Conservation (phyloP, 179 eudicot genomes). For the Beta macrorhiza region DNA sequence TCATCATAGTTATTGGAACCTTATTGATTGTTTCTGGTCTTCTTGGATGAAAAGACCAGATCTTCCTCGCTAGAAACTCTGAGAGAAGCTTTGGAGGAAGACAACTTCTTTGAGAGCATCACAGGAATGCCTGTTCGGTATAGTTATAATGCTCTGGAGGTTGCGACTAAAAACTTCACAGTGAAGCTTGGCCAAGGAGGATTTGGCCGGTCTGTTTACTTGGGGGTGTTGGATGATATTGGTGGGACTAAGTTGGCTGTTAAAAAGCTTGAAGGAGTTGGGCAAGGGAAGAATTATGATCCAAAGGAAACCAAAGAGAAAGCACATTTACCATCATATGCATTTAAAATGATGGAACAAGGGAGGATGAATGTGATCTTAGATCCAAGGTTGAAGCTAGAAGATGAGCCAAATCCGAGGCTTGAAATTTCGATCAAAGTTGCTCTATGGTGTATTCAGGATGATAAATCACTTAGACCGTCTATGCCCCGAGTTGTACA, state of each 20-base stretch:
- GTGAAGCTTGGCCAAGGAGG: constrained; percentile 19
- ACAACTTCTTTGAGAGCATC: background rate
- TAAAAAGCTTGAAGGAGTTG: constrained; percentile 27
- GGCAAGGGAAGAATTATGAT: constrained; percentile 32
- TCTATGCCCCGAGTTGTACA: constrained; percentile 30
- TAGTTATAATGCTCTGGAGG: constrained; percentile 1
- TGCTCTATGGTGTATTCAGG: constrained; percentile 32
- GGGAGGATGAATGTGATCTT: constrained; percentile 14
- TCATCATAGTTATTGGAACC: constrained; percentile 8
- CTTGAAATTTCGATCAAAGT: constrained; percentile 17
- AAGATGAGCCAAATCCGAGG: constrained; percentile 4
- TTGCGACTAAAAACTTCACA: constrained; percentile 5
- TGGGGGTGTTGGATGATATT: constrained; percentile 5
- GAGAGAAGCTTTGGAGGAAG: constrained; percentile 7
- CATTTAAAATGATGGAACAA: constrained; percentile 33
- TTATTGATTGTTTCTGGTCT: constrained; percentile 4
- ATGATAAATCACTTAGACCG: constrained; percentile 24
- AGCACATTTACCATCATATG: constrained; percentile 26
- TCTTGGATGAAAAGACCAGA: background rate
- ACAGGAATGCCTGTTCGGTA: constrained; percentile 19
- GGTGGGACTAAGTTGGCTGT: constrained; percentile 23
- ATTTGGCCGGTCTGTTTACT: constrained; percentile 16
- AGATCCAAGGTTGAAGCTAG: constrained; percentile 17
- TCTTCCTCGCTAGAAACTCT: background rate
- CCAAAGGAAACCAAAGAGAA: constrained; percentile 12